Conservation (phyloP, 306 rosid species). For the Cucurbita moschata region DNA sequence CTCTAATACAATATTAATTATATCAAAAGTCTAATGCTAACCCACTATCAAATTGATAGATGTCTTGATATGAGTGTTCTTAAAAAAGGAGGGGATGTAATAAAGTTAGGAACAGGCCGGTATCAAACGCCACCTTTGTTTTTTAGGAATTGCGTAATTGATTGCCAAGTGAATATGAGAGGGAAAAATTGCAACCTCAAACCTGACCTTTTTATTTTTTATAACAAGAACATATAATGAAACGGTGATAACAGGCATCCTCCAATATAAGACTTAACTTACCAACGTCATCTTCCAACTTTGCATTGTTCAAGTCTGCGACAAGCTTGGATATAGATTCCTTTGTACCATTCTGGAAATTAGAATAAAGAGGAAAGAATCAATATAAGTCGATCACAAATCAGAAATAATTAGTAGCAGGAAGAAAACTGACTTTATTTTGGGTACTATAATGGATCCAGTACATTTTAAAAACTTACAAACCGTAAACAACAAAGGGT, state of each 20-base stretch:
- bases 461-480: not conserved
- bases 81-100: not conserved
- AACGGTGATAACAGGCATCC: not conserved
- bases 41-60: not conserved
- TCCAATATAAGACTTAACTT: constrained; percentile 21
- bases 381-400: not conserved
- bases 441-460: not conserved
- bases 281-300: constrained; percentile 95
- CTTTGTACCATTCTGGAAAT: constrained; percentile 73
- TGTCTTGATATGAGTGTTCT: not conserved
- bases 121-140: not conserved
- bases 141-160: not conserved
- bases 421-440: not conserved
- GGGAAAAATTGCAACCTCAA: not conserved
- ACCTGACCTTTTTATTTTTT: not conserved
- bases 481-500: not conserved
- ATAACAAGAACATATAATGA: not conserved
- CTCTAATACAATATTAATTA: too few species aligned
- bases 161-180: not conserved
- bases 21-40: not conserved
- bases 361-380: not conserved
- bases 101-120: not conserved
- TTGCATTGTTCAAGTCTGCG: constrained; percentile 68
- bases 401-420: not conserved
- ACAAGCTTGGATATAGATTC: constrained; percentile 87